Base-by-base conservation (phyloP, 768 basidiomycete genomes). In the Boletus patriciae region DNA sequence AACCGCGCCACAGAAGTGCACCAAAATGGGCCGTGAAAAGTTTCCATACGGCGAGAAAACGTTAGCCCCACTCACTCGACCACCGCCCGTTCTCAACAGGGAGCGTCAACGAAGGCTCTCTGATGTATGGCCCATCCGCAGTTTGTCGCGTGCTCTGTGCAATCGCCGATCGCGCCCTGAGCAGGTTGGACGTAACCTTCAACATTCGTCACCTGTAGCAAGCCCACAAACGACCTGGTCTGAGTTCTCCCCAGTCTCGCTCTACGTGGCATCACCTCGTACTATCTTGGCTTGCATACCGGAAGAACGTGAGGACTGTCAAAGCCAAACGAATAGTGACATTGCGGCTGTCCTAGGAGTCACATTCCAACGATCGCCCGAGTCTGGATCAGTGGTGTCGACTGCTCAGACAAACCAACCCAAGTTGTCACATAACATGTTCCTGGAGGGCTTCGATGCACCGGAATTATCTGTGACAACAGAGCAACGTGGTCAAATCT, bases 191-290 rank as follows among this genome's bases (percentile, higher is more conserved):
- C 46, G n/a, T 16, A 18, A 34, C 18, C 34, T 29, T 33, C 61
- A 44, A 47, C 29, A 37, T 21, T 27, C 42, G 5, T 29, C 56
- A 2, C 40, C 44, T 4, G 40, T 10, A 23, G 25, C 47, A 12
- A 50, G 13, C 19, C 60, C 59, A 12, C 65, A 61, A 44, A 67
- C 70, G 38, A 73, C 71, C 19, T 70, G 70, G 70, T 72, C 70
- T 46, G 61, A 66, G 50, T 71, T 73, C 47, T 54, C 68, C 9
- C 59, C 60, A 4, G 62, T 54, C 8, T 48, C 52, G 40, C 56
- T 50, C 21, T 71, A 67, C 42, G 63, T 58, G 13, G 38, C 62
- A 33, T 36, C 57, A 15, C 42, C 64, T 23, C 71, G 64, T 43
- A 60, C 59, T 11, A 41, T 59, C 57, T 45, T 72, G 57, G 38